Evolutionary conservation across 768 basidiomycete species (phyloP), one percentile per base, ranked within the genome.

Genomic region (Russula olivacea): DNA sequence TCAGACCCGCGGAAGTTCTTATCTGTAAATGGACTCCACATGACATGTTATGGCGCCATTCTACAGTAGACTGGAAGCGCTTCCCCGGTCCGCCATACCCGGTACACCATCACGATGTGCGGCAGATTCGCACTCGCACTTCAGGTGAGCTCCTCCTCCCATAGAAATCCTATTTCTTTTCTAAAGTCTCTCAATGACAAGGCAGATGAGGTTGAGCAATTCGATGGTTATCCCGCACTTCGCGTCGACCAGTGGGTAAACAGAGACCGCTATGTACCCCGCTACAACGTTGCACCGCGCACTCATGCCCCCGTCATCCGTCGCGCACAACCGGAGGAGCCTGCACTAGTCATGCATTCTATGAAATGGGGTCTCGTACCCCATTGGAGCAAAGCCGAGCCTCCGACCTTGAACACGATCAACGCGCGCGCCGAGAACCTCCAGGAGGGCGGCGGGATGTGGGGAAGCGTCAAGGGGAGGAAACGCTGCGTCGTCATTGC

Each of bases 331-430:
- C 57, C 58, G 10, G 60, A 64, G 34, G 49, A 68, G 40, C 12
- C 69, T n/a, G 34, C 72, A 14, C 73, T 86, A 21, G 76, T 88
- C 25, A 72, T 95, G 65, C 89, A 91, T 40, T 87, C 88, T 0
- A 93, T 92, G 91, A 86, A 81, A 62, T 98, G 94, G 94, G 94
- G 95, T 8, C 78, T 95, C 1, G 83, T 93, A 2, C 92, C 91
- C 0, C 85, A 89, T 71, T 94, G 87, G 87, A 83, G 79, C 70
- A 91, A 91, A 71, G 77, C 81, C 58, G 90, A 94, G 66, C 83
- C 87, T 65, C 82, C 81, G 55, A 77, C 78, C 0, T 74, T 93
- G 47, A 91, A 83, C 68, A 97, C 95, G 0, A 96, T 91, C 64
- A 98, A 98, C 67, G 94, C 95, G 0, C 84, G 93, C 21, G 79